Evolutionary conservation across 2,329 filamentous ascomycete species (phyloP).

Genomic region (Didymella glomerata): DNA sequence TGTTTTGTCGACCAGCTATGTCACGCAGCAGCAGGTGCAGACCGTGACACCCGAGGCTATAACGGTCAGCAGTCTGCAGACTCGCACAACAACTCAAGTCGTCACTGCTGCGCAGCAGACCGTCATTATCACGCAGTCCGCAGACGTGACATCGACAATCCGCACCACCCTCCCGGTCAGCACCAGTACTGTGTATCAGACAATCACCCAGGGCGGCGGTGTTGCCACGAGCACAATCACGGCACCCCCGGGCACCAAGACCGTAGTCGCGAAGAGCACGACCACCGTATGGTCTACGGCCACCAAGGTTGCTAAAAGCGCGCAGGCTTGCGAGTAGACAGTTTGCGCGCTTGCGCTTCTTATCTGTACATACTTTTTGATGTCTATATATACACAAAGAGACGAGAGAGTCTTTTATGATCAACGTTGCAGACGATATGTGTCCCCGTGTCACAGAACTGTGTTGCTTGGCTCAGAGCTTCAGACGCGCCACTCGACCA

Average conservation of each 20-base stretch:
- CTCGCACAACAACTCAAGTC: conserved; percentile 22
- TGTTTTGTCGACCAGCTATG: conserved; percentile 20
- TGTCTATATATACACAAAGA: conserved; percentile 1
- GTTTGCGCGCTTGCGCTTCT: not conserved
- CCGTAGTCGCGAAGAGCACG: conserved; percentile 21
- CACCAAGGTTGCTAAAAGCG: conserved; percentile 30
- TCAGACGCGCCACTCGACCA: conserved; percentile 33
- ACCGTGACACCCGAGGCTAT: conserved; percentile 29
- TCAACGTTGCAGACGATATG: not conserved
- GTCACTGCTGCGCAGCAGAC: conserved; percentile 23
- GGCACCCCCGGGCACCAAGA: conserved; percentile 24
- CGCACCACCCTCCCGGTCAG: conserved; percentile 33
- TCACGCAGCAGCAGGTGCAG: conserved; percentile 22
- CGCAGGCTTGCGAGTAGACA: conserved; percentile 19
- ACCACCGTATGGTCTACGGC: conserved; percentile 20
- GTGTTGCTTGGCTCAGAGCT: not conserved
- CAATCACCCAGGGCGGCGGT: conserved; percentile 22
- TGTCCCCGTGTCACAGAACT: too few species aligned
- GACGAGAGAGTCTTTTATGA: not conserved
- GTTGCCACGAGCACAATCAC: conserved; percentile 26
- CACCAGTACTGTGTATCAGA: conserved; percentile 25
- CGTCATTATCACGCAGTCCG: conserved; percentile 19
- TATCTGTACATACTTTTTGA: conserved; percentile 1
- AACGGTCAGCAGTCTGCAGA: conserved; percentile 32
- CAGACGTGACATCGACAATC: conserved; percentile 29